Percentiles rank a stretch among this genome's conserved stretches.
These are phyloP conservation scores for Caloboletus inedulis DNA, from an alignment of 1,284 basidiomycete species.

Conservation along the genomic window DNA sequence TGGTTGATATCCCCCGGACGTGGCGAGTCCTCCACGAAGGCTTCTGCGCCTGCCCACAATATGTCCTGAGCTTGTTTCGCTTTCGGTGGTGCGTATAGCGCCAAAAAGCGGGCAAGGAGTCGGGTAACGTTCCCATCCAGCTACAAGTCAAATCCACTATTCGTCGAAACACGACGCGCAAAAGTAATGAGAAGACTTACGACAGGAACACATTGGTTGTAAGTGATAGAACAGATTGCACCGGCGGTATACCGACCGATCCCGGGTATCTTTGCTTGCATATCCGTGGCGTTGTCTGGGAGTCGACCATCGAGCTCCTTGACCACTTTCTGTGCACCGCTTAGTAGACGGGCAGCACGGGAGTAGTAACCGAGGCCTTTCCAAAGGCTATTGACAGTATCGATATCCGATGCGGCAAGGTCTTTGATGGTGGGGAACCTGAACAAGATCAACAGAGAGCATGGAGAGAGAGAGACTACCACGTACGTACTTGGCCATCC, in stretches of 20 bases:
- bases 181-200: constrained; percentile 43
- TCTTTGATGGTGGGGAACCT: constrained; percentile 83
- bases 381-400: constrained; percentile 86
- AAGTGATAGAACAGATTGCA: constrained; percentile 89
- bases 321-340: constrained; percentile 76
- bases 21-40: constrained; percentile 57
- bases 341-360: constrained; percentile 76
- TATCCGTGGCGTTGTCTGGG: constrained; percentile 74
- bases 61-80: constrained; percentile 73
- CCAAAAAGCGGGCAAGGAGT: constrained; percentile 76
- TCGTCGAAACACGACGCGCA: not conserved
- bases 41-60: constrained; percentile 77
- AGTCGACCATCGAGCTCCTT: constrained; percentile 65
- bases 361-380: constrained; percentile 92
- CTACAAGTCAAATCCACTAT: constrained; percentile 36
- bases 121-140: constrained; percentile 92
- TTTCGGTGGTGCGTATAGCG: constrained; percentile 79
- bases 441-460: not conserved
- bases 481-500: constrained; percentile 69
- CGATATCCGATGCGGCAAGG: constrained; percentile 74
- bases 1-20: constrained; percentile 85
- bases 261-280: constrained; percentile 86
- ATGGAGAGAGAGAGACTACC: not conserved
- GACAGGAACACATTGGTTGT: constrained; percentile 79
- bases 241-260: constrained; percentile 91